Evolutionary conservation across 352 stramenopile genomes (phyloP), one percentile per base, ranked within the genome.

Genomic region (Pythium coloratum): DNA sequence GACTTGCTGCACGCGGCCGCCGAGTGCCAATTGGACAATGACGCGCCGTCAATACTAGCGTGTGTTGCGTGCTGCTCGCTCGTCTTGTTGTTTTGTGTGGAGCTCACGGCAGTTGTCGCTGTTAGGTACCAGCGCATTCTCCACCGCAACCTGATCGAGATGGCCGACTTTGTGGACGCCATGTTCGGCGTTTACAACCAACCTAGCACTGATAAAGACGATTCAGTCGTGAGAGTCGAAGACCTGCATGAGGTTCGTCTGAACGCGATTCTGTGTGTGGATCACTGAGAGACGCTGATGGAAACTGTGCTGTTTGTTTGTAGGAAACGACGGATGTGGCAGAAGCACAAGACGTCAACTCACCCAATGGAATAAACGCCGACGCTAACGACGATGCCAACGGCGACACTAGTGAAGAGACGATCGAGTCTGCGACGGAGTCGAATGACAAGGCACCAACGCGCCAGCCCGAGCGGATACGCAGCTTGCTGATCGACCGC

Each of bases 141-240:
- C 49, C 85, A 94, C 55, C 80, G 78, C 30, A 84, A 92, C 50
- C 61, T 94, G 34, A 80, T 94, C 70, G 85, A 94, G 47, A 94
- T 94, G 85, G 81, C 85, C 32, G 76, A 87, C 55, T 94, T 92
- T 59, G 81, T 92, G 53, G 85, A 94, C 72, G 76, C 83, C 44
- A 76, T 84, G 59, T 94, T 89, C 65, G 82, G 85, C 26, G 83
- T 94, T 46, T 94, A 92, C 73, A 78, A 79, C 53, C 84, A 76
- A 28, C 1, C 38, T 6, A 47, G 10, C 10, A 14, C n/a, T 6
- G 56, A 53, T n/a, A 18, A 30, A 14, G 59, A 49, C 42, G 62
- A 54, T 20, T 12, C 36, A 63, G 14, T 53, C 13, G 38, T 2
- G 14, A 26, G 9, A 0, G 24, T 30, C 32, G 46, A 33, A 8